Conservation (phyloP, 177 flowering plant genomes). For the Tripterygium wilfordii region DNA sequence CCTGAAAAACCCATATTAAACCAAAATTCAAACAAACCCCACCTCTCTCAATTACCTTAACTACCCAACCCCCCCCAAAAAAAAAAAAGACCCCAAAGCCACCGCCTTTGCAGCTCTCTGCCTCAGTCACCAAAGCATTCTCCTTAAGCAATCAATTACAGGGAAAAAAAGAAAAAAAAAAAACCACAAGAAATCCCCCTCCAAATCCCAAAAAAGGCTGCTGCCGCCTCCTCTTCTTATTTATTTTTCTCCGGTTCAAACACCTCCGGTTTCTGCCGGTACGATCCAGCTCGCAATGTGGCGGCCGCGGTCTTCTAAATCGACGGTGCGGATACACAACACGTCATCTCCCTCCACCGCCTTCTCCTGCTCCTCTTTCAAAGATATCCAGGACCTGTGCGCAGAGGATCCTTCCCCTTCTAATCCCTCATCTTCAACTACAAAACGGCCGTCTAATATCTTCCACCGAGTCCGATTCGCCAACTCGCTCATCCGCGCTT, state of each 20-base stretch:
- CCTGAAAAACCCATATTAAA: background rate
- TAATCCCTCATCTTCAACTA: conserved; percentile 1
- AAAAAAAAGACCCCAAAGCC: background rate
- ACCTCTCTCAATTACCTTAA: conserved; percentile 17
- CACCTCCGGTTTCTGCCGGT: background rate
- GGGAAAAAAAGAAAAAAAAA: background rate
- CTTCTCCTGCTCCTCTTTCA: conserved; percentile 30
- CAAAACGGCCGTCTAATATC: conserved; percentile 10
- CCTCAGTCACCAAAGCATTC: conserved; percentile 1
- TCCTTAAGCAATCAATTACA: conserved; percentile 5
- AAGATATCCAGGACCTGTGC: conserved; percentile 28
- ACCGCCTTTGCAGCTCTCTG: background rate
- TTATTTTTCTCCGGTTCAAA: background rate
- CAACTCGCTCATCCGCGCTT: conserved; percentile 20
- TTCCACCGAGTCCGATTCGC: conserved; percentile 23
- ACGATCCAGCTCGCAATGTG: conserved; percentile 21
- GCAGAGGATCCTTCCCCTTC: conserved; percentile 10
- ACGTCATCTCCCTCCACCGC: conserved; percentile 5
- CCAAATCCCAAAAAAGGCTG: conserved; percentile 1
- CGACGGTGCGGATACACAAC: conserved; percentile 14
- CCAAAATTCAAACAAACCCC: background rate
- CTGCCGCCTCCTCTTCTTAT: background rate
- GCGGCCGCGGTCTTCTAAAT: conserved; percentile 23
- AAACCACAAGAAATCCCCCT: background rate
- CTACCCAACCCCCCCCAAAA: conserved; percentile 9